Evolutionary conservation across 2,329 filamentous ascomycete species (phyloP).

Genomic region (Epichloe glyceriae): DNA sequence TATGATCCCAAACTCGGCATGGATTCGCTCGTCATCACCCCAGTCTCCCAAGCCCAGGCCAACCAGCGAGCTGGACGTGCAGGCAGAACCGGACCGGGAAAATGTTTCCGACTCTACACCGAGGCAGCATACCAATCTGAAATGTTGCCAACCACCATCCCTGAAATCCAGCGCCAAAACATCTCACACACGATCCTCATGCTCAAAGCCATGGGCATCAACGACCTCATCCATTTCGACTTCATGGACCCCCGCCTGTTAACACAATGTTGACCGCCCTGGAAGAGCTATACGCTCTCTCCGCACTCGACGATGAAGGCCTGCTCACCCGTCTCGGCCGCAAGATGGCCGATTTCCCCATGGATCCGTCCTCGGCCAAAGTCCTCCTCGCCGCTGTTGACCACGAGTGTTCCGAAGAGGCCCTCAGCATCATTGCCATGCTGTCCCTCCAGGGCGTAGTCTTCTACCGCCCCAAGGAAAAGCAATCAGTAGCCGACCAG

Average conservation of each 20-base stretch:
- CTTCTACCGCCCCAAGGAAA: slow-evolving; percentile 95
- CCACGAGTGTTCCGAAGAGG: slow-evolving; percentile 80
- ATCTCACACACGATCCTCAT: slow-evolving; percentile 86
- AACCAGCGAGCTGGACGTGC: slow-evolving; percentile 89
- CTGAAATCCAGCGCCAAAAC: slow-evolving; percentile 93
- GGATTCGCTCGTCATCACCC: slow-evolving; percentile 91
- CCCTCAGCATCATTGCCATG: slow-evolving; percentile 91
- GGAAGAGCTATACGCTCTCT: slow-evolving; percentile 87
- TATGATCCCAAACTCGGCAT: slow-evolving; percentile 97
- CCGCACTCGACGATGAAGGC: slow-evolving; percentile 88
- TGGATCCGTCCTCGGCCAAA: slow-evolving; percentile 89
- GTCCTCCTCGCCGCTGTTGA: slow-evolving; percentile 80
- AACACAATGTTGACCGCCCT: slow-evolving; percentile 96
- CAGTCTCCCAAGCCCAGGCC: slow-evolving; percentile 92
- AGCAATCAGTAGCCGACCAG: slow-evolving; percentile 89
- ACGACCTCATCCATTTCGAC: slow-evolving; percentile 91
- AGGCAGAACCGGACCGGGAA: slow-evolving; percentile 87
- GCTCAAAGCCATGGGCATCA: slow-evolving; percentile 98
- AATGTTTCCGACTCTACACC: slow-evolving; percentile 91
- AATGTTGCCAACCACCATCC: slow-evolving; percentile 91
- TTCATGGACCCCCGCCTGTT: slow-evolving; percentile 98
- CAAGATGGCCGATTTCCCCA: slow-evolving; percentile 98
- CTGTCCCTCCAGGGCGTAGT: slow-evolving; percentile 73
- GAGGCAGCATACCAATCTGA: slow-evolving; percentile 92
- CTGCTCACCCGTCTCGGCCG: slow-evolving; percentile 80